These are phyloP conservation scores for Tilletia horrida DNA, from an alignment of 1,284 basidiomycete species.

Conservation along the genomic window DNA sequence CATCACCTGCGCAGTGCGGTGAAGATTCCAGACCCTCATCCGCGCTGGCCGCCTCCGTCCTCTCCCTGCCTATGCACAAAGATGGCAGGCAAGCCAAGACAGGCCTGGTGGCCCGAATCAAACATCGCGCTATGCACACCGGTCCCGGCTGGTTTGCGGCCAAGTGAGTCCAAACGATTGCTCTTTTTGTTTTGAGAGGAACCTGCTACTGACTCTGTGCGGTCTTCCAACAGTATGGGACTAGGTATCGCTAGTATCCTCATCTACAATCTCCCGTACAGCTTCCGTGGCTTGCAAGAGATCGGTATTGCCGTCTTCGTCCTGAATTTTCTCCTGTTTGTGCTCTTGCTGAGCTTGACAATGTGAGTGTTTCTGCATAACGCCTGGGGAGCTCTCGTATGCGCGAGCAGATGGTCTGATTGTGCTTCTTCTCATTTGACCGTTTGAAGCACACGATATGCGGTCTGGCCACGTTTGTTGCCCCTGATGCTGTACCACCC, in stretches of 20 bases:
- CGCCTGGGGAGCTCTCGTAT: not conserved
- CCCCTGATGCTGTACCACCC: conserved; percentile 63
- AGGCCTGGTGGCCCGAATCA: not conserved
- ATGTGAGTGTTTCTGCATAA: conserved; percentile 19
- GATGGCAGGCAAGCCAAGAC: not conserved
- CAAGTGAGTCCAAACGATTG: conserved; percentile 16
- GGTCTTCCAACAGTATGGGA: conserved; percentile 55
- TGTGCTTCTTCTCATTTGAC: conserved; percentile 49
- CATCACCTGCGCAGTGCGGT: too few relatives aligned
- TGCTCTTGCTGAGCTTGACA: conserved; percentile 59
- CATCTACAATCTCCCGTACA: conserved; percentile 58
- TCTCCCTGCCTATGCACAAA: not conserved
- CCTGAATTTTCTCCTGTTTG: conserved; percentile 66
- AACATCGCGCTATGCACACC: conserved; percentile 15
- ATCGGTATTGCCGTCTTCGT: conserved; percentile 63
- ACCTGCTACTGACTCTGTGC: not conserved
- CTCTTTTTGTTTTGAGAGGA: too few relatives aligned
- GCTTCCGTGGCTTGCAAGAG: conserved; percentile 55
- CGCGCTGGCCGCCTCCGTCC: too few relatives aligned
- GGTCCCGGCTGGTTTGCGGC: conserved; percentile 17
- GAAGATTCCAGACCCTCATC: too few relatives aligned
- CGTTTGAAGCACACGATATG: conserved; percentile 58
- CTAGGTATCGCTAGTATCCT: conserved; percentile 59
- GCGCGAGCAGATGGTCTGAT: not conserved
- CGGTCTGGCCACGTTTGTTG: conserved; percentile 63